A percentile compares a stretch with the other conserved stretches of the same genome.
Conservation (phyloP, 768 basidiomycete species). For the Tricholoma flavovirens region DNA sequence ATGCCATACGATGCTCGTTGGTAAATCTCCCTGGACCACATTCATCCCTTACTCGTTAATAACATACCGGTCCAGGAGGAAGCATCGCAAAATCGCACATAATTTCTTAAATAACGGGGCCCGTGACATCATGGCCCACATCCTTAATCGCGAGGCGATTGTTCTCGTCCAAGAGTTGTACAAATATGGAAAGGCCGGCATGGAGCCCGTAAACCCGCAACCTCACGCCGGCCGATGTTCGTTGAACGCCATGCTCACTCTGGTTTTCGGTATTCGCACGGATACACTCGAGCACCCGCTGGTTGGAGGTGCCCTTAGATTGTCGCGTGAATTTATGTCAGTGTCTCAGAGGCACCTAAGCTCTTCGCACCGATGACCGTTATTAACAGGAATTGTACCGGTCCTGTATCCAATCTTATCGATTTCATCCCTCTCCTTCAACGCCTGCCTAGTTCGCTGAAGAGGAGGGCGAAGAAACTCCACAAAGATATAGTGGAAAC, state of each 20-base stretch:
- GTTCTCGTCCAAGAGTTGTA: conserved; percentile 35
- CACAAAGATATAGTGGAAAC: conserved; percentile 32
- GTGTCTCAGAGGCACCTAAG: conserved; percentile 9
- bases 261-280: conserved; percentile 39
- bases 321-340: conserved; percentile 44
- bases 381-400: conserved; percentile 31
- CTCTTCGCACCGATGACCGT: conserved; percentile 3
- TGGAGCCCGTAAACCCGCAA: conserved; percentile 31
- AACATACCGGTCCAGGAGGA: conserved; percentile 24
- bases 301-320: conserved; percentile 27
- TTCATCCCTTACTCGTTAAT: background rate
- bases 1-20: conserved; percentile 39
- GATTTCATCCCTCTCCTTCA: conserved; percentile 42
- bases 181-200: conserved; percentile 25
- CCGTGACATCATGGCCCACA: conserved; percentile 21
- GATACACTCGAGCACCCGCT: conserved; percentile 32
- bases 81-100: conserved; percentile 36
- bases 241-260: conserved; percentile 40
- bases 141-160: conserved; percentile 35
- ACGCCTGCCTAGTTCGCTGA: conserved; percentile 31
- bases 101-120: conserved; percentile 28
- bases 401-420: conserved; percentile 38
- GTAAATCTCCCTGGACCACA: conserved; percentile 12
- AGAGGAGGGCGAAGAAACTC: conserved; percentile 31
- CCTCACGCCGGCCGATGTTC: conserved; percentile 33